Conservation (phyloP, 2,329 filamentous ascomycete genomes). For the Alternaria atra region DNA sequence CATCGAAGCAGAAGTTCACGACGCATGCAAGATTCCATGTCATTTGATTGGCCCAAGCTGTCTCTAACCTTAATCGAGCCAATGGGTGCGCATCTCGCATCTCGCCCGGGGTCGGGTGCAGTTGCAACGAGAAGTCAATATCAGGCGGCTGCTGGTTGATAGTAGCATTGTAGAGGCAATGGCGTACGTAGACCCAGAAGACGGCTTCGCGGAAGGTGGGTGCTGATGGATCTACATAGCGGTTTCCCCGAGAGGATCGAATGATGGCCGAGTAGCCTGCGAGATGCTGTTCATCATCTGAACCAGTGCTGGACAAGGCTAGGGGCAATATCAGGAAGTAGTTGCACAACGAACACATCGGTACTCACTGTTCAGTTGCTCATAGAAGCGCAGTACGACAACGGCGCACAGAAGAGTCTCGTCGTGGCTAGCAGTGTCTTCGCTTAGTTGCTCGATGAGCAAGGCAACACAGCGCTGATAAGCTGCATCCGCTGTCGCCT, state of each 20-base stretch:
- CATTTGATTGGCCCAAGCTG: constrained; percentile 45
- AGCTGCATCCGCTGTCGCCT: constrained; percentile 27
- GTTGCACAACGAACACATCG: background rate
- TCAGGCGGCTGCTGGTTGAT: constrained; percentile 43
- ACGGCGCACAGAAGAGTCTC: constrained; percentile 41
- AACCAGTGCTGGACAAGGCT: constrained; percentile 35
- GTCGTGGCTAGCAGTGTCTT: constrained; percentile 37
- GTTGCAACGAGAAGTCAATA: constrained; percentile 37
- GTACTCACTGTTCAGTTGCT: constrained; percentile 38
- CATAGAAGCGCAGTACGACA: constrained; percentile 42
- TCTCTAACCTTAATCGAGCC: constrained; percentile 37
- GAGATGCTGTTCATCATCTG: constrained; percentile 38
- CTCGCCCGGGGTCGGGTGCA: constrained; percentile 31
- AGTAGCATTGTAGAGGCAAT: constrained; percentile 44
- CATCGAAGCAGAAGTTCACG: constrained; percentile 40
- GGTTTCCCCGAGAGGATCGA: constrained; percentile 35
- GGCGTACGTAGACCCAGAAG: constrained; percentile 46
- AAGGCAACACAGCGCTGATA: constrained; percentile 41
- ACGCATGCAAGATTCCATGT: constrained; percentile 40
- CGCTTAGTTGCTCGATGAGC: constrained; percentile 38
- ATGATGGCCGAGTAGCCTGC: constrained; percentile 43
- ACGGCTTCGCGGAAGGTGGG: constrained; percentile 43
- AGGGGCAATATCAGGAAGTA: constrained; percentile 6
- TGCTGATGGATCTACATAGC: constrained; percentile 40
- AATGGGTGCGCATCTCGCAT: constrained; percentile 35